phyloP scores from a whole-genome alignment of 306 rosid genomes.

The Cucumis sativus region DNA sequence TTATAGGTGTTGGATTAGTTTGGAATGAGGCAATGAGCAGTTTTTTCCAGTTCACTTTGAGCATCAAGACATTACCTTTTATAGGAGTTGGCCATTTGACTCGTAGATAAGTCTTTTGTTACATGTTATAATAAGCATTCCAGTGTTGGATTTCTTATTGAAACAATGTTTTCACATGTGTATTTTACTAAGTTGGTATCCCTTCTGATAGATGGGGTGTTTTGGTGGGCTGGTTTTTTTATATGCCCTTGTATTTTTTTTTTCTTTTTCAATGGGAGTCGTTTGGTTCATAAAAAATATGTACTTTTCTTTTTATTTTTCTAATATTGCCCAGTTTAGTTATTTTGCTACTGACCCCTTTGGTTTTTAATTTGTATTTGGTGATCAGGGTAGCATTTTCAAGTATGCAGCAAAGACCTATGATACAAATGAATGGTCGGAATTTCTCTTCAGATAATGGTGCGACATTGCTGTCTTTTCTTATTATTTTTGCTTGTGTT shows the following conservation, averaged over 20 bases:
- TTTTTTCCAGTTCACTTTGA: neutral
- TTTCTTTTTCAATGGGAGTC: too few species aligned
- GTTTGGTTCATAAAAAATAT: too few species aligned
- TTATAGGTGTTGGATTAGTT: neutral
- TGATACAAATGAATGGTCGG: slow-evolving; percentile 38
- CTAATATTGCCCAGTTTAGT: neutral
- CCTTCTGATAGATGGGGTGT: too few species aligned
- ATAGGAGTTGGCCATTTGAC: neutral
- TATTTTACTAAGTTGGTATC: too few species aligned
- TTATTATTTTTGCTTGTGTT: neutral
- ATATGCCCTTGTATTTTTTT: too few species aligned
- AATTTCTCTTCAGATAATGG: slow-evolving; percentile 72
- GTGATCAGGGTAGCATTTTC: slow-evolving; percentile 30
- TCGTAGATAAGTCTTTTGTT: neutral
- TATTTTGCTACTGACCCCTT: neutral
- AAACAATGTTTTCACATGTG: neutral
- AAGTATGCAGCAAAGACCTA: slow-evolving; percentile 15
- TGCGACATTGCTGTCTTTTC: slow-evolving; percentile 16
- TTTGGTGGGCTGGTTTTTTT: too few species aligned
- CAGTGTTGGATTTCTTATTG: neutral
- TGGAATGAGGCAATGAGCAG: neutral
- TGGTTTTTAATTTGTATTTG: neutral
- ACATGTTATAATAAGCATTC: neutral
- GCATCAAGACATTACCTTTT: neutral
- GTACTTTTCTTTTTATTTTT: neutral